Evolutionary conservation across 345 rosid species (phyloP), one percentile per base, ranked within the genome.

Genomic region (Populus pruinosa): DNA sequence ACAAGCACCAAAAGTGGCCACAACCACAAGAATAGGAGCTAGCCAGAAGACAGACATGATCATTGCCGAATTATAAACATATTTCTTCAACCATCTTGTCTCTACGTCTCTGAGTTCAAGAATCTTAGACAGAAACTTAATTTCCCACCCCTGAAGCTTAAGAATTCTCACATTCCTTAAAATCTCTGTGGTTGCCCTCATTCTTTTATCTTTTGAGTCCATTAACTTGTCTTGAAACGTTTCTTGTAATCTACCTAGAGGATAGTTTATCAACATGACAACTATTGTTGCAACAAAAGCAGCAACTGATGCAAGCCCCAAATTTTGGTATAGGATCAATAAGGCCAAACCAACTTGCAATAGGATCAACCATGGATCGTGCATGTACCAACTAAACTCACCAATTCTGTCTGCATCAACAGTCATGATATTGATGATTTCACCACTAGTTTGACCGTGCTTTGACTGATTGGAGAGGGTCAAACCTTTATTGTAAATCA

Each of bases 71-170:
- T 63, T 69, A 47, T 81, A 84, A 25, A 81, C 67, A 70, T 33
- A 81, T 62, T 81, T 84, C 59, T 73, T 84, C 81, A 84, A 55
- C 83, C 87, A 84, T 12, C 81, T 77, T 9, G 67, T 27, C 47
- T 84, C 87, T 9, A 53, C 56, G 16, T 70, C 16, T 50, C 87
- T 80, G 16, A 81, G 84, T 23, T 81, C 79, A 39, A 64, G 29
- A 70, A 81, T 76, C 76, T 81, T 84, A 9, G 83, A 79, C 71
- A 84, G 59, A 69, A 84, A 84, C 27, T 76, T 84, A 81, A 81
- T 81, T 72, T 84, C 87, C 87, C 87, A 84, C 27, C 79, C 87
- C 67, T 84, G 87, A 70, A 81, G 85, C 70, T 84, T 84, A 56
- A 81, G 83, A 55, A 81, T 84, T 70, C 77, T 84, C 85, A 84